phyloP scores from a whole-genome alignment of 2,329 filamentous ascomycete genomes.

The Acarospora socialis region DNA sequence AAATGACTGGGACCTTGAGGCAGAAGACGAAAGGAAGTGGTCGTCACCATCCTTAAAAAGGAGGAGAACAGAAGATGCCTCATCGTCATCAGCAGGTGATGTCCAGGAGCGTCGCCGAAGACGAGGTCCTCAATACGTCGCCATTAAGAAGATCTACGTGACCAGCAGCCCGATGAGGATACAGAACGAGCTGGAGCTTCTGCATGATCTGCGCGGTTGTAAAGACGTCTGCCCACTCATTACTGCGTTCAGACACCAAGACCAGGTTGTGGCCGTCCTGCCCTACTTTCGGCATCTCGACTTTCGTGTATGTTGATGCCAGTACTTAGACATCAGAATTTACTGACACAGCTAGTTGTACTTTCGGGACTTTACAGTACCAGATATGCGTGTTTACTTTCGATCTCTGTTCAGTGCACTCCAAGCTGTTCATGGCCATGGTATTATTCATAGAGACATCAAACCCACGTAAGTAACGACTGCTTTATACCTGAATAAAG shows the following conservation, averaged over 20 bases:
- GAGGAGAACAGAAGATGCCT: constrained; percentile 29
- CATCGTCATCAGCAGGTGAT: constrained; percentile 14
- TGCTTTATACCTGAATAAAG: not conserved
- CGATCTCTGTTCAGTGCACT: constrained; percentile 76
- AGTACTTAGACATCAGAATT: not conserved
- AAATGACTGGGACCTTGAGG: constrained; percentile 73
- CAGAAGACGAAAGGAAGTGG: constrained; percentile 51
- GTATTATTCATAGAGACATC: constrained; percentile 87
- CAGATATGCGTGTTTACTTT: constrained; percentile 82
- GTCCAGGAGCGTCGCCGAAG: constrained; percentile 23
- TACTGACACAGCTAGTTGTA: constrained; percentile 35
- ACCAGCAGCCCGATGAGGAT: constrained; percentile 90
- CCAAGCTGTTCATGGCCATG: constrained; percentile 63
- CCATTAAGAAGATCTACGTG: constrained; percentile 98
- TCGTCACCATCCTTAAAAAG: constrained; percentile 51
- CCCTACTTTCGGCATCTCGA: constrained; percentile 94
- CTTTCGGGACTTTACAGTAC: constrained; percentile 75
- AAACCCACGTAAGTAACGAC: constrained; percentile 58
- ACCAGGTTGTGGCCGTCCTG: constrained; percentile 88
- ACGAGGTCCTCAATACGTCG: constrained; percentile 61
- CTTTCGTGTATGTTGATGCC: constrained; percentile 46
- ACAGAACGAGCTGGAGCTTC: constrained; percentile 86
- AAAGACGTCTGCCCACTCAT: constrained; percentile 85
- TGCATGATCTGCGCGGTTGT: constrained; percentile 73
- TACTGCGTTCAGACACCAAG: constrained; percentile 86